Conservation (phyloP, 1,284 basidiomycete genomes). For the Ceratobasidium sp. region DNA sequence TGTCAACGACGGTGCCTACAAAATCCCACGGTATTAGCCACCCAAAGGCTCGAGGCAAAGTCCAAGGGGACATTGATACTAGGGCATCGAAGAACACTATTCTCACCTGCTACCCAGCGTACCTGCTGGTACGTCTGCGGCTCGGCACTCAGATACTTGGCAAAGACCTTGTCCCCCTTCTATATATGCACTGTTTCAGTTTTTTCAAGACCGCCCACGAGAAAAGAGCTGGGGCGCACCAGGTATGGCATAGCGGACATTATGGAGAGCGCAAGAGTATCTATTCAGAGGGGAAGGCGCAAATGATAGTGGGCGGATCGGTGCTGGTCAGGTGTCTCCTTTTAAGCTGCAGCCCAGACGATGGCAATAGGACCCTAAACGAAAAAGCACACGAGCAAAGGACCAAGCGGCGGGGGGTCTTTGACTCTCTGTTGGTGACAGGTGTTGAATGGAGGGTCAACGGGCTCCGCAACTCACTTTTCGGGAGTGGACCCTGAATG, state of each 20-base stretch:
- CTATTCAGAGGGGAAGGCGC: background rate
- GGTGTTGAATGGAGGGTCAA: conserved; percentile 28
- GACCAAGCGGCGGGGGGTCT: conserved; percentile 13
- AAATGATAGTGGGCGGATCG: conserved; percentile 14
- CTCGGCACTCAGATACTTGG: conserved; percentile 39
- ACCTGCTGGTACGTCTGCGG: conserved; percentile 41
- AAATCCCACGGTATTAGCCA: conserved; percentile 44
- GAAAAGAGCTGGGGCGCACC: background rate
- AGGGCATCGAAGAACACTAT: no score
- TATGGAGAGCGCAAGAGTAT: background rate
- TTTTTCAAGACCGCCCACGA: background rate
- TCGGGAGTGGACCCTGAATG: conserved; percentile 22
- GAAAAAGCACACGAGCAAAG: conserved; percentile 35
- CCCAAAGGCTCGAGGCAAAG: background rate
- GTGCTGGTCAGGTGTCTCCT: background rate
- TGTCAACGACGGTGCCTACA: conserved; percentile 42
- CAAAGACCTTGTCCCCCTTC: conserved; percentile 45
- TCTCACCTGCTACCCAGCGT: conserved; percentile 44
- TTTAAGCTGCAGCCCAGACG: conserved; percentile 11
- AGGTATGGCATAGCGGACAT: conserved; percentile 42
- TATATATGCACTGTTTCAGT: conserved; percentile 45
- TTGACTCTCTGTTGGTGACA: conserved; percentile 29
- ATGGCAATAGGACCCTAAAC: background rate
- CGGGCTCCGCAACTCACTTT: conserved; percentile 19
- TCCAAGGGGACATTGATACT: no score